These are phyloP conservation scores for Bipolaris bicolor DNA, from an alignment of 2,329 filamentous ascomycete genomes.

Conservation along the genomic window DNA sequence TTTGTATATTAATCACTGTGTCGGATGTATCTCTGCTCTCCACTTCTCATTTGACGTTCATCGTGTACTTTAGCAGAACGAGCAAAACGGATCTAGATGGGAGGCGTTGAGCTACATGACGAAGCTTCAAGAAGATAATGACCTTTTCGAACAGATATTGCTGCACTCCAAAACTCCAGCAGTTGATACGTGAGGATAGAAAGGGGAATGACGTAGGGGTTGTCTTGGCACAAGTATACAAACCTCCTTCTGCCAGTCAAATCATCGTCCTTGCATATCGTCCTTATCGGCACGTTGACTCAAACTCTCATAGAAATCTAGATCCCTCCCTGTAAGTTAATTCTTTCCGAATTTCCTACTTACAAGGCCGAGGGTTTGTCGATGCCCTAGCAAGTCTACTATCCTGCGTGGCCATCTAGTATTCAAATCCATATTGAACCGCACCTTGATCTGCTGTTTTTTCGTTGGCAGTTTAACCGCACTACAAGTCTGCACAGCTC, in stretches of 20 bases:
- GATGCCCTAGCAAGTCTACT: not conserved
- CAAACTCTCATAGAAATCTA: not conserved
- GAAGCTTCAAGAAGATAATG: slow-evolving; percentile 29
- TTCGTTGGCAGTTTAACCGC: not conserved
- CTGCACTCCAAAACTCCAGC: not conserved
- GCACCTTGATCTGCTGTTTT: not conserved
- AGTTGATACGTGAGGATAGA: not conserved
- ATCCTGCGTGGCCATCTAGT: not conserved
- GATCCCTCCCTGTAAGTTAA: not conserved
- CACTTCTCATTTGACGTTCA: slow-evolving; percentile 32
- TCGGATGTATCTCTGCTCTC: slow-evolving; percentile 31
- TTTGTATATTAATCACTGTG: slow-evolving; percentile 32
- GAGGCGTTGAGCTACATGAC: slow-evolving; percentile 27
- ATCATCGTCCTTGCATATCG: not conserved
- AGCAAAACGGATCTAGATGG: slow-evolving; percentile 29
- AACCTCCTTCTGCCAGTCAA: not conserved
- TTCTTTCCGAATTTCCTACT: not conserved
- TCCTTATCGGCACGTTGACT: not conserved
- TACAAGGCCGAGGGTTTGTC: not conserved
- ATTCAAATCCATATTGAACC: not conserved
- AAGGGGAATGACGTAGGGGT: not conserved
- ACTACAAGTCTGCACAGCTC: not conserved
- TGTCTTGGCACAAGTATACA: not conserved
- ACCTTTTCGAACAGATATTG: slow-evolving; percentile 6
- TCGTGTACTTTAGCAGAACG: slow-evolving; percentile 36